Evolutionary conservation across 1,139 yeast genomes (phyloP), one percentile per base, ranked within the genome.

Genomic region (Yamadazyma friedrichii): DNA sequence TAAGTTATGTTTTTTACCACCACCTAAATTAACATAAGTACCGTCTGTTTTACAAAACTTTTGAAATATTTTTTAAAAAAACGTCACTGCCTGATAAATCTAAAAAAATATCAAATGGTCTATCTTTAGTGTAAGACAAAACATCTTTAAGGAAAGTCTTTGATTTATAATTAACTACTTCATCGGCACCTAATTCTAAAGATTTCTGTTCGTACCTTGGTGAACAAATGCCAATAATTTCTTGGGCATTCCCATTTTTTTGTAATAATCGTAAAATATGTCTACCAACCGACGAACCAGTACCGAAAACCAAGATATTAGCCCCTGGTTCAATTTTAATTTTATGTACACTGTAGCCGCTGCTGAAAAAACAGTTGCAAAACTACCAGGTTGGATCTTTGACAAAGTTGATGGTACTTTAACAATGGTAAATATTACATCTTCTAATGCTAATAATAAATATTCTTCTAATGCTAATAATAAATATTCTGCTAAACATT

Each of bases 271-370:
- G 88, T 24, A 80, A 67, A 2, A 76, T 72, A 61, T 68, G 74
- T 45, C 79, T 60, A 2, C 93, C 95, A 5, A 84, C 85, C n/a
- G 83, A 68, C 1, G 94, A 78, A 4, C 87, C 79, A 11, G 85
- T 93, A 33, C 95, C 95, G 44, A 84, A 67, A 31, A 87, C 67
- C 38, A 86, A 64, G 1, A 85, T 74, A 45, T 64, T 64, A 17
- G 44, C 45, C 33, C 36, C 27, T 9, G 37, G 35, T 6, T 30
- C 26, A 15, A 44, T 5, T 1, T 34, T 27, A 9, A 25, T 3
- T 55, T 11, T n/a, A 4, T 36, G 13, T 3, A 24, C 12, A 16
- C 22, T 11, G 25, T 13, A n/a, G 24, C 6, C 45, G 88, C 87
- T 1, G 88, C 68, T 8, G 82, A 82, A 44, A 76, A 71, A 26